These are phyloP conservation scores for Blastocystis sp. DNA, from an alignment of 352 stramenopile genomes.

Conservation along the genomic window DNA sequence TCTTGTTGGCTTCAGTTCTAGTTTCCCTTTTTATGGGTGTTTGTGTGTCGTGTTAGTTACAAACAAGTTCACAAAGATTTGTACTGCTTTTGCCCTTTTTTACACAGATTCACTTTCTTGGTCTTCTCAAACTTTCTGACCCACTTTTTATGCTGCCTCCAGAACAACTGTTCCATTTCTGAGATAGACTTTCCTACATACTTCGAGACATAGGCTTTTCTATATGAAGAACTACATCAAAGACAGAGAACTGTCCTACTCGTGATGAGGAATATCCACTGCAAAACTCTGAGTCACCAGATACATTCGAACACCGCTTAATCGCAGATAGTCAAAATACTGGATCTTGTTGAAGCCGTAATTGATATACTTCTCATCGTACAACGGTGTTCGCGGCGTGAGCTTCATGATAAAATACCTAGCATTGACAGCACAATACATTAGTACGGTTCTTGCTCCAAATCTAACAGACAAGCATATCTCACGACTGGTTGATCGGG, in stretches of 20 bases:
- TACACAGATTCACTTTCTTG: constrained; percentile 31
- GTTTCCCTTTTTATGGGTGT: neutral
- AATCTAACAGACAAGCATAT: neutral
- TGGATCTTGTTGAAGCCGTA: constrained; percentile 63
- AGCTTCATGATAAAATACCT: constrained; percentile 53
- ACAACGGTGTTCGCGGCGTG: constrained; percentile 27
- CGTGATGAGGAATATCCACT: constrained; percentile 41
- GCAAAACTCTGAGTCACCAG: constrained; percentile 44
- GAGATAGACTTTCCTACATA: neutral
- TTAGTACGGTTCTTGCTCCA: constrained; percentile 23
- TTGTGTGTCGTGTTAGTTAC: neutral
- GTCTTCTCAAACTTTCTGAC: neutral
- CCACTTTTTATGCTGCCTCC: constrained; percentile 1
- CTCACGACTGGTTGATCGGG: neutral
- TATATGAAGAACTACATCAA: neutral
- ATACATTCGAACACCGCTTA: neutral
- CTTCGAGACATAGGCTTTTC: neutral
- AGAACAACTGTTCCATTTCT: neutral
- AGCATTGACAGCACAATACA: neutral
- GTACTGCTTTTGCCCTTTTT: neutral
- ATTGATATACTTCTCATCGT: constrained; percentile 48
- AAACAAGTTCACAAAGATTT: neutral
- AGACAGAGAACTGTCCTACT: neutral
- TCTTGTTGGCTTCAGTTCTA: constrained; percentile 46
- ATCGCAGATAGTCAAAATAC: constrained; percentile 55